Base-by-base conservation (phyloP, 2,329 filamentous ascomycete species). In the Verticillium dahliae region DNA sequence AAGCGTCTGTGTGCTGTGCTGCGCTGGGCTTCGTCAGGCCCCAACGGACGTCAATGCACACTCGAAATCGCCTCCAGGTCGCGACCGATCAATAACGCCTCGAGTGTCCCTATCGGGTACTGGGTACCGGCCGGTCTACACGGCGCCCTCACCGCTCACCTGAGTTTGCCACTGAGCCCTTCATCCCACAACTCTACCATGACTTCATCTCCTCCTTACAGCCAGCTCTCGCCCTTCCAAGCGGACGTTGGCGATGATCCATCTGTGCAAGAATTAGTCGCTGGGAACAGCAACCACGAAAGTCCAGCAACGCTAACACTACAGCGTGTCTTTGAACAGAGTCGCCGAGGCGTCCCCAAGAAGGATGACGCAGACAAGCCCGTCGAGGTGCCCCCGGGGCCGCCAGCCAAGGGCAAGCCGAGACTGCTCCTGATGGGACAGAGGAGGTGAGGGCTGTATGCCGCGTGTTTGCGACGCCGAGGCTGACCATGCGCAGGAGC, bases 391-490 rank as follows among this genome's bases (percentile, higher is more conserved):
- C 72, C 75, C 9, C 72, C 78, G 13, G 78, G 78, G 60, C 74
- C 75, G 60, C 75, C 81, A 27, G 75, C 79, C 34, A 88, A 88
- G 70, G 82, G 82, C 76, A 96, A 95, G 74, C 95, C 95, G 38
- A 86, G 93, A 68, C 78, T 99, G 60, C 79, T 99, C 61, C 80
- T 99, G 66, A 98, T 99, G 95, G 95, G 95, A 4, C 91, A 97
- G 76, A 86, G 93, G 79, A 89, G 94, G 95, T 96, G 79, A 68
- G 80, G 56, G 35, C 35, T 39, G n/a, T 7, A 6, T 11, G 15
- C 10, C 39, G 22, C 56, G n/a, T 31, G 5, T 15, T 39, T 31
- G 13, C 6, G 7, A 22, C 31, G 33, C 35, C 13, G 13, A 18
- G 13, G 10, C 27, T 58, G 33, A 58, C 27, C 35, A 7, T 34